phyloP scores from a whole-genome alignment of 768 basidiomycete genomes.

The Psilocybe azurescens region DNA sequence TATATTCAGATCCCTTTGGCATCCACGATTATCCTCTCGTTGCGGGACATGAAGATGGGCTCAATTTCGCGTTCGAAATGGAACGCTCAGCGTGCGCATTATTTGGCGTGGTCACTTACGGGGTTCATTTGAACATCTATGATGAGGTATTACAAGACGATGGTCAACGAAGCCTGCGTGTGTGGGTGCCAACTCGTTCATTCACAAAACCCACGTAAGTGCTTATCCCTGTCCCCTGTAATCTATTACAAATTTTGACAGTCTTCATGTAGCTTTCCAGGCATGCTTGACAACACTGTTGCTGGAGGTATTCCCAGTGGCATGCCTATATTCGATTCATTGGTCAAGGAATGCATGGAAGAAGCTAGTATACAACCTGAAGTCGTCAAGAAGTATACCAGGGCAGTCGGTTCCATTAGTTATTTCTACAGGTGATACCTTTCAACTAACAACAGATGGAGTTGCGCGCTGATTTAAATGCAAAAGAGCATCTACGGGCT shows the following conservation, averaged over 20 bases:
- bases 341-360: slow-evolving; percentile 93
- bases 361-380: slow-evolving; percentile 82
- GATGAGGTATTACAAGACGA: slow-evolving; percentile 41
- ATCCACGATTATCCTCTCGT: slow-evolving; percentile 50
- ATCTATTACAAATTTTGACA: too few species aligned
- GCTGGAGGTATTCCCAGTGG: slow-evolving; percentile 93
- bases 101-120: slow-evolving; percentile 91
- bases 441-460: background rate
- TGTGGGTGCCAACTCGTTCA: slow-evolving; percentile 91
- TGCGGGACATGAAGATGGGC: slow-evolving; percentile 33
- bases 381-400: slow-evolving; percentile 64
- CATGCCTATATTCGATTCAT: slow-evolving; percentile 67
- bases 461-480: background rate
- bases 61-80: slow-evolving; percentile 85
- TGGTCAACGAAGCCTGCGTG: slow-evolving; percentile 47
- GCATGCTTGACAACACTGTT: slow-evolving; percentile 87
- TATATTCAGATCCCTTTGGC: slow-evolving; percentile 76
- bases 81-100: slow-evolving; percentile 89
- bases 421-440: slow-evolving; percentile 78
- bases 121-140: slow-evolving; percentile 88
- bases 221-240: background rate
- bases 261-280: slow-evolving; percentile 66
- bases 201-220: slow-evolving; percentile 85
- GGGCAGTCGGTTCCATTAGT: slow-evolving; percentile 70
- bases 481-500: slow-evolving; percentile 64